Evolutionary conservation across 805 yeast genomes (phyloP), one percentile per base, ranked within the genome.

Genomic region (Torulaspora microellipsoides): DNA sequence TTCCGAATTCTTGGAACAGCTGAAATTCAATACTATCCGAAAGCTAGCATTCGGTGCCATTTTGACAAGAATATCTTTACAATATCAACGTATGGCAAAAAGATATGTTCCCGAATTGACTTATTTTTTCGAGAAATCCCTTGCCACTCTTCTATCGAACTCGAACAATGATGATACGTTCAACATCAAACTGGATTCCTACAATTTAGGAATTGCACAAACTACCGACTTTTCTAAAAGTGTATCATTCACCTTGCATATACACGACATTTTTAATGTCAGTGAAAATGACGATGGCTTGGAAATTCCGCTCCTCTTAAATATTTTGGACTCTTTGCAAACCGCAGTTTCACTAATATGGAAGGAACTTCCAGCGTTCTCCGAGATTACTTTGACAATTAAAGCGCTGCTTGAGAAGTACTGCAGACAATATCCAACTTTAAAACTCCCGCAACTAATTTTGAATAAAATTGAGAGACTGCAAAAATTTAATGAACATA

Each of bases 101-200:
- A 73, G 99, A 55, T 81, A 71, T 54, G 69, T 83, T 36, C 99
- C 99, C 0, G 99, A 93, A 64, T 75, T 84, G 9, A 64, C 73
- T 5, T 73, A 66, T 38, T 83, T 82, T 51, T 62, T 81, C 35
- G 81, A 79, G 52, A 75, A 75, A 51, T 66, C 79, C 0, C 55
- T 81, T 11, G 51, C 72, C 11, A 51, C 70, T 5, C 65, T 79
- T 29, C 53, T 75, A 42, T 32, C 48, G 23, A 51, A 58, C 7
- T 33, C 49, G 47, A 23, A 44, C 4, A 36, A 44, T 27, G 43
- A 39, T 8, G 15, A 31, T 13, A 12, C 34, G 3, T 15, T 28
- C 23, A 32, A 53, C 30, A 43, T 51, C n/a, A 58, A 57, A 38
- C 28, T 61, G 10, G 64, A 58, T 36, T 49, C 59, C 11, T 40